Base-by-base conservation (phyloP, 768 basidiomycete genomes). In the Suillus clintonianus region DNA sequence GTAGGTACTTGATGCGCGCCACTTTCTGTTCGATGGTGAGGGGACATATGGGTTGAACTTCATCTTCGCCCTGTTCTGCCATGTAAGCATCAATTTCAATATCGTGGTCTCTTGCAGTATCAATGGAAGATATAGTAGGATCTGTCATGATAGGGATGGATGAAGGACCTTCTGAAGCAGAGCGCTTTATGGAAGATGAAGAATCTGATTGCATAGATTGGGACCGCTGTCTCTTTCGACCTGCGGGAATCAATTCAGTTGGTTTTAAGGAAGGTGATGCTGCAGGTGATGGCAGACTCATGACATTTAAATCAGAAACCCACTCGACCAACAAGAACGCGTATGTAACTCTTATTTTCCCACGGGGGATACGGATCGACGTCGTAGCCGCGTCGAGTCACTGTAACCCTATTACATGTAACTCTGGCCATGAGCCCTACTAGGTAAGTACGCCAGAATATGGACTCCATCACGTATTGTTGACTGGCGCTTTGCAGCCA, bases 31-130 rank as follows among this genome's bases (percentile, higher is more conserved):
- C 64, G 66, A 67, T 69, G 60, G 72, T 41, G 24, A 71, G 50
- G 66, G 67, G 64, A 73, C 69, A 68, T 67, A 65, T 68, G 56
- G 68, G 69, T 8, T 64, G 51, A 58, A 68, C 27, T 27, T 27
- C 27, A 27, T 27, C 74, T 60, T 84, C 82, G 34, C 80, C 87
- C 69, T 89, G 85, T 48, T 82, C 82, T 48, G 79, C 81, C 86
- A 89, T 89, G 76, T 87, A 88, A 14, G 83, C 72, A 77, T 94
- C 91, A 76, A 91, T 86, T 63, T 89, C 91, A 76, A 90, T 86
- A 62, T 89, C 90, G 63, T 78, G 74, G 71, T 41, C 39, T 27
- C 9, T 11, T 2, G 76, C 76, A 45, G 76, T 66, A 74, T 85
- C 82, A 36, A 79, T 66, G 5, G 71, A 66, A 77, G 77, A 62